Base-by-base conservation (phyloP, 352 stramenopile species). In the Globisporangium paroecandrum region DNA sequence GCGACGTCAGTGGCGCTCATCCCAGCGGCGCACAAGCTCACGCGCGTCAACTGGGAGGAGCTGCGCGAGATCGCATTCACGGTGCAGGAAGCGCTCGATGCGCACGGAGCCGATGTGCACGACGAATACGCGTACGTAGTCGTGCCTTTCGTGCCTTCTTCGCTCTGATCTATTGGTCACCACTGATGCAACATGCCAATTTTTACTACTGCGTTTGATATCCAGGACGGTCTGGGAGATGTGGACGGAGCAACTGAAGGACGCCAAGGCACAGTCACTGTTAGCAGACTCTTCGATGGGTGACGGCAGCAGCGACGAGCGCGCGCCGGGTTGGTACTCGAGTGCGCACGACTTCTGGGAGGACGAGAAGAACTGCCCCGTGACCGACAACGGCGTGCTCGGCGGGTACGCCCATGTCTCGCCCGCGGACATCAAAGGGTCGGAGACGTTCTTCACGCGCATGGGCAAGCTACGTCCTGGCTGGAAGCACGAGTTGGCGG, bases 311-410 rank as follows among this genome's bases (percentile, higher is more conserved):
- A 49, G 43, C 32, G 55, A 64, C 64, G 36, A 43, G 36, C 47
- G 72, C 69, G 61, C 81, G 71, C 65, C 76, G 29, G 57, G 38
- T 13, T 94, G 87, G 87, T 94, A 94, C 68, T 72, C 82, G 34
- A 89, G 81, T 53, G 87, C 80, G 18, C 83, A 89, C 68, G 74
- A 79, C n/a, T 94, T 89, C 65, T 94, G 87, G 87, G 75, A 94
- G 73, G 80, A 98, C 69, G 90, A 90, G 67, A 66, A 65, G n/a
- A 98, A 98, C 68, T 98, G 94, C 71, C 83, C 91, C 0, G 70
- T 94, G 22, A 97, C 92, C 12, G 84, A 99, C 59, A 85, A 98
- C 74, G 96, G 96, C 24, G 95, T 99, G 27, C 74, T 99, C 7
- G 97, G 97, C 60, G 92, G 90, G 18, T 97, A 91, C 69, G 90